Percentiles rank a stretch among this genome's conserved stretches.
phyloP scores from a whole-genome alignment of 2,329 filamentous ascomycete species.

The Hypocreales sp. region DNA sequence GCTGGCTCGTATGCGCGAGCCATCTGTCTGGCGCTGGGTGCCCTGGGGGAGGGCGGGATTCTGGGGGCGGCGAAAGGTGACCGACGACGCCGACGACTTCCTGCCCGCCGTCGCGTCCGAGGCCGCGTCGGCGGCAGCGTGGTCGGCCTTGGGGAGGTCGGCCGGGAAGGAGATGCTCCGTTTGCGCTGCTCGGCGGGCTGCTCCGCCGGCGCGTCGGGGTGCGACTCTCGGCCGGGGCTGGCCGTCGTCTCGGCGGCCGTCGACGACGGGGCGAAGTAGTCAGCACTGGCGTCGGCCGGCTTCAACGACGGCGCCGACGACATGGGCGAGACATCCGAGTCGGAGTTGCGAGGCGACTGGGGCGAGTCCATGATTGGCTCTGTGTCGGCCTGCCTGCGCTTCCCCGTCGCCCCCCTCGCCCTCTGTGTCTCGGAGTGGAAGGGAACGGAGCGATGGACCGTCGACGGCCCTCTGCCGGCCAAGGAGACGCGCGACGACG shows the following conservation, averaged over 20 bases:
- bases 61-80: constrained; percentile 27
- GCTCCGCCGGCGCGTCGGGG: too few relatives aligned
- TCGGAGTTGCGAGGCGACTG: constrained; percentile 17
- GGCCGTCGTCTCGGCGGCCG: constrained; percentile 4
- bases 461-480: neutral
- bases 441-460: too few relatives aligned
- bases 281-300: constrained; percentile 8
- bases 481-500: neutral
- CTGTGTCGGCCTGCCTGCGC: too few relatives aligned
- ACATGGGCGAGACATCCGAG: constrained; percentile 27
- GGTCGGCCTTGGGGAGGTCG: constrained; percentile 14
- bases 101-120: constrained; percentile 1
- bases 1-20: constrained; percentile 24
- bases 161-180: constrained; percentile 19
- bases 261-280: constrained; percentile 12
- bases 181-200: constrained; percentile 11
- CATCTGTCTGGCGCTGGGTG: constrained; percentile 26
- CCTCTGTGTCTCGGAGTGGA: too few relatives aligned
- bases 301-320: constrained; percentile 9
- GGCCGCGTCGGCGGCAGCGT: constrained; percentile 3
- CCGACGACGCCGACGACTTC: constrained; percentile 29
- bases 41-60: constrained; percentile 33
- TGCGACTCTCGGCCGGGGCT: too few relatives aligned
- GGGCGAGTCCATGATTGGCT: constrained; percentile 7
- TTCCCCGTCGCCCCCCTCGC: too few relatives aligned